phyloP scores from a whole-genome alignment of 139 green algal species.

The Closterium sp. region DNA sequence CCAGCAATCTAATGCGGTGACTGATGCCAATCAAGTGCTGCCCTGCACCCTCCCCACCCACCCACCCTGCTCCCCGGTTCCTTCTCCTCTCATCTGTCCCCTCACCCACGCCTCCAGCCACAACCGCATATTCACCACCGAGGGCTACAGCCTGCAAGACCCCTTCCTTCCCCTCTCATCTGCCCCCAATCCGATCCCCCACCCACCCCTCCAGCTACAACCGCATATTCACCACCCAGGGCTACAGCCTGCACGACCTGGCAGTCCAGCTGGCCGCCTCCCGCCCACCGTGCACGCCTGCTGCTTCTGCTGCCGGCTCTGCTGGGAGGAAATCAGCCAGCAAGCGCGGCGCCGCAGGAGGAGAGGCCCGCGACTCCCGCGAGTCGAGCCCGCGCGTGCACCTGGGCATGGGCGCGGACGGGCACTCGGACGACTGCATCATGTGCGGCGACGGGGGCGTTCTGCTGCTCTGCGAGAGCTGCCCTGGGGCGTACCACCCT shows the following conservation, averaged over 20 bases:
- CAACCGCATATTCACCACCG: not conserved
- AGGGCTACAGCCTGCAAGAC: too few species aligned
- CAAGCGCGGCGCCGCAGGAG: not conserved
- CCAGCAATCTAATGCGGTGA: too few species aligned
- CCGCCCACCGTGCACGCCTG: not conserved
- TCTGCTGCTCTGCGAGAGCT: conserved; percentile 32
- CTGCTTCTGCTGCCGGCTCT: not conserved
- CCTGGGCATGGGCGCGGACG: not conserved
- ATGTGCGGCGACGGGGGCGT: conserved; percentile 37
- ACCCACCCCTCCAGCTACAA: conserved; percentile 34
- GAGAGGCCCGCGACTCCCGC: not conserved
- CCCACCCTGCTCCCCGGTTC: not conserved
- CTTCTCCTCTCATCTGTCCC: not conserved
- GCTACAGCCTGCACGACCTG: conserved; percentile 14
- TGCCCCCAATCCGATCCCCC: too few species aligned
- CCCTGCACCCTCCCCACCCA: not conserved
- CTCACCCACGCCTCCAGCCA: not conserved
- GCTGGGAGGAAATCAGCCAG: not conserved
- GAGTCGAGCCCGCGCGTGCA: not conserved
- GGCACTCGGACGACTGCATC: conserved; percentile 3
- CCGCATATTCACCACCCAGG: conserved; percentile 31
- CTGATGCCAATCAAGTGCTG: too few species aligned
- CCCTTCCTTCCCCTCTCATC: too few species aligned
- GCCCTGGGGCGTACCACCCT: conserved; percentile 33
- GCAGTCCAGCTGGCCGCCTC: conserved; percentile 16